Evolutionary conservation across 2,329 filamentous ascomycete species (phyloP).

Genomic region (Aureobasidium sp.): DNA sequence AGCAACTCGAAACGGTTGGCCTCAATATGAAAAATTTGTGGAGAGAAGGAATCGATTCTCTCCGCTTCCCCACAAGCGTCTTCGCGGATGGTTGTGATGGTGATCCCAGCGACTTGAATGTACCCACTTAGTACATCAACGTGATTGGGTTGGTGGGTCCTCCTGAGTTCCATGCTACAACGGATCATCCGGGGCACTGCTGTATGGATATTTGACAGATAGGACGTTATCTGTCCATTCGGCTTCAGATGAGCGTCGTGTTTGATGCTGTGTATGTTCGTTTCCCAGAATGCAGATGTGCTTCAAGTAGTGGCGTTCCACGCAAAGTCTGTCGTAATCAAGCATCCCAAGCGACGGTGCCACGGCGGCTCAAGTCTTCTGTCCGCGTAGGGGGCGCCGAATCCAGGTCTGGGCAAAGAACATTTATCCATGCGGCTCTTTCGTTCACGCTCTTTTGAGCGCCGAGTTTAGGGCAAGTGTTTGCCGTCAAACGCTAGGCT

Average conservation of each 20-base stretch:
- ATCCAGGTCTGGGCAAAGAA: not conserved
- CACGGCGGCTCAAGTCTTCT: not conserved
- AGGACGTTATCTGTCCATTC: not conserved
- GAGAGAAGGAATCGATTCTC: conserved; percentile 6
- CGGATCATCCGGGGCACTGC: conserved; percentile 7
- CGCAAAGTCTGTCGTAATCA: not conserved
- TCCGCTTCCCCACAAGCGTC: conserved; percentile 12
- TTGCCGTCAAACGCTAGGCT: not conserved
- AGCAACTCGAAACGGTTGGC: conserved; percentile 15
- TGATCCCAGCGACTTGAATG: not conserved
- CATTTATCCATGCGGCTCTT: not conserved
- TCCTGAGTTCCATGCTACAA: not conserved
- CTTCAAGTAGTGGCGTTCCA: not conserved
- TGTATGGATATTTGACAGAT: not conserved
- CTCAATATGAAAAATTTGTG: conserved; percentile 12
- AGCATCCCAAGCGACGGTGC: conserved; percentile 6
- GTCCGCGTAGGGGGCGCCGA: not conserved
- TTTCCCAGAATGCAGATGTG: not conserved
- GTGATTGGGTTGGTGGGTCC: not conserved
- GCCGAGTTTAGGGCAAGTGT: not conserved
- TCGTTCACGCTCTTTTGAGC: not conserved
- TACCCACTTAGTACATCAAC: conserved; percentile 3
- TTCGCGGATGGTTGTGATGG: not conserved
- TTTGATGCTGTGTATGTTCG: not conserved
- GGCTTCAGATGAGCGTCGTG: not conserved